Conservation (phyloP, 345 rosid species). For the Cardamine occulta region DNA sequence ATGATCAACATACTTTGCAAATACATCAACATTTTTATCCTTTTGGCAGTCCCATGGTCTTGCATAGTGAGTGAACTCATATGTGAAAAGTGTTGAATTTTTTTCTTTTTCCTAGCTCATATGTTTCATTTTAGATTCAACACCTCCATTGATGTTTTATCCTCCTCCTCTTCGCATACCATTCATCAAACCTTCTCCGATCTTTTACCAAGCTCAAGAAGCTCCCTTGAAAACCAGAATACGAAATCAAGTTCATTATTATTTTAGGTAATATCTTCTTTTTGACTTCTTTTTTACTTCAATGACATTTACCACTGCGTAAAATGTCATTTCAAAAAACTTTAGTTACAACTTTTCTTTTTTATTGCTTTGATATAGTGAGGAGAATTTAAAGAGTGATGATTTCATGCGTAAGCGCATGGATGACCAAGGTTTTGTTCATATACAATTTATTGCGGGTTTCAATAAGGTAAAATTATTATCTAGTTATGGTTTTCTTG, state of each 20-base stretch:
- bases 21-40: conserved; percentile 40
- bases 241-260: conserved; percentile 65
- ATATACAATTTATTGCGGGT: conserved; percentile 64
- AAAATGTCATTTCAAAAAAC: neutral
- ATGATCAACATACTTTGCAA: conserved; percentile 39
- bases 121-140: conserved; percentile 40
- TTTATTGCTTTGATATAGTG: conserved; percentile 48
- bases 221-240: conserved; percentile 51
- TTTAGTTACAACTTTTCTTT: neutral
- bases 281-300: neutral
- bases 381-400: conserved; percentile 64
- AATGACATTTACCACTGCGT: neutral
- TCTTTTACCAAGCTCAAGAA: conserved; percentile 47
- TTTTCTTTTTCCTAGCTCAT: neutral
- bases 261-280: conserved; percentile 60
- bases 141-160: conserved; percentile 38
- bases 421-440: conserved; percentile 88
- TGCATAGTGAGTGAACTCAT: conserved; percentile 45
- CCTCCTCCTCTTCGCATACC: conserved; percentile 45
- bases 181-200: conserved; percentile 47
- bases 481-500: neutral
- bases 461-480: conserved; percentile 64
- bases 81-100: neutral
- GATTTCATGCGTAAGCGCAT: conserved; percentile 64
- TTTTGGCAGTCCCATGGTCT: conserved; percentile 31